Base-by-base conservation (phyloP, 768 basidiomycete species). In the Amanita subjunquillea region DNA sequence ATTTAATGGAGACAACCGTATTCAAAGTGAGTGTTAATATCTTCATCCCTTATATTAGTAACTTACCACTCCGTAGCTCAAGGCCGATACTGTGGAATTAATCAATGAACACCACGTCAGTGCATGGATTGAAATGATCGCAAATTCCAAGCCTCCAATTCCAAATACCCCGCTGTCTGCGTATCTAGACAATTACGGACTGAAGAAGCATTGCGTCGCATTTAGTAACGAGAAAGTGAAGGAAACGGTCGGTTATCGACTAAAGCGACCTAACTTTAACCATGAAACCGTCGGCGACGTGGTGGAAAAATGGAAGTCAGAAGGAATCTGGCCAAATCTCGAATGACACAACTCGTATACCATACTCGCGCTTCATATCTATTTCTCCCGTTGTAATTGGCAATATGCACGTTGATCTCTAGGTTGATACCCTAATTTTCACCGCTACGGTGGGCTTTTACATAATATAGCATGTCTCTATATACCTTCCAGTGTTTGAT, bases 81-180 rank as follows among this genome's bases (percentile, higher is more conserved):
- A 79, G 25, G 83, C 87, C 50, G 86, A 89, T 56, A 65, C 77
- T 38, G 77, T 90, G 6, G 87, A 91, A 61, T 86, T 89, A 46
- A 87, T 90, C 60, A 92, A 91, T 61, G 88, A 91, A 61, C 78
- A 82, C 45, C 90, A 93, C 61, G 85, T 90, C 30, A 72, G 77
- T 49, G 81, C 78, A 9, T 93, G 91, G 91, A 87, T 82, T 6
- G 76, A 87, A 63, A 89, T 93, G 84, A 75, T 90, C 58, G 68
- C 69, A 20, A 79, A 68, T 43, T 85, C 89, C 34, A 76, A 79
- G 37, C 87, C 87, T 23, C 84, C 85, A 2, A 73, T 89, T 53
- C 71, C 75, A 10, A 83, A 85, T 54, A 82, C 85, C 0, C 87
- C 85, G 1, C 67, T 91, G 55, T 79, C 73, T 17, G 85, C 88